These are phyloP conservation scores for Fusarium nematophilum DNA, from an alignment of 2,329 filamentous ascomycete genomes.

Conservation along the genomic window DNA sequence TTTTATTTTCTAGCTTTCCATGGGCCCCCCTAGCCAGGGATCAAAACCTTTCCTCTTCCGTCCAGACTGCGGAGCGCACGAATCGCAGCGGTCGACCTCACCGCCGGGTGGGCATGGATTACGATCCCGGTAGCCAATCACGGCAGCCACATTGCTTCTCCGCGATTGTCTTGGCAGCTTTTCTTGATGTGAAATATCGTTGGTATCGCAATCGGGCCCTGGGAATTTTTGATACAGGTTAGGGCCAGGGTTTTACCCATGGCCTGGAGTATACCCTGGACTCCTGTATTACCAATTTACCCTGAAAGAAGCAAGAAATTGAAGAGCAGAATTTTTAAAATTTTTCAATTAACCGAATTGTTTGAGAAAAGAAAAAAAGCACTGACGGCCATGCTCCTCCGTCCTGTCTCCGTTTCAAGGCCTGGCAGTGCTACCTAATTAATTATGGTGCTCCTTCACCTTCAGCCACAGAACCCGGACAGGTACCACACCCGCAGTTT, in stretches of 20 bases:
- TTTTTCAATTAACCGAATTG: not conserved
- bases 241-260: too few species aligned
- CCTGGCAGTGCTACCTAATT: too few species aligned
- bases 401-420: too few species aligned
- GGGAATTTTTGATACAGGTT: too few species aligned
- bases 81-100: conserved; percentile 25
- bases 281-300: too few species aligned
- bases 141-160: conserved; percentile 23
- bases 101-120: conserved; percentile 35
- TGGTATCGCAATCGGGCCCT: too few species aligned
- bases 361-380: not conserved
- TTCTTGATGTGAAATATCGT: too few species aligned
- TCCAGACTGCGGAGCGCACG: conserved; percentile 28
- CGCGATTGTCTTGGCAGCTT: conserved; percentile 29
- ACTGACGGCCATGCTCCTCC: conserved; percentile 12
- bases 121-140: conserved; percentile 34
- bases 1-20: too few species aligned
- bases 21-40: not conserved
- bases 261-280: too few species aligned
- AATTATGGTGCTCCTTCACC: not conserved
- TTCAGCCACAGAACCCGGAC: conserved; percentile 6
- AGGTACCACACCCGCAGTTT: not conserved
- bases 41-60: conserved; percentile 24
- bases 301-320: conserved; percentile 21
- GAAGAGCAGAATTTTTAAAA: not conserved